A percentile compares a stretch with the other conserved stretches of the same genome.
Evolutionary conservation across 768 basidiomycete species (phyloP).

Genomic region (Tephrocybe rancida): DNA sequence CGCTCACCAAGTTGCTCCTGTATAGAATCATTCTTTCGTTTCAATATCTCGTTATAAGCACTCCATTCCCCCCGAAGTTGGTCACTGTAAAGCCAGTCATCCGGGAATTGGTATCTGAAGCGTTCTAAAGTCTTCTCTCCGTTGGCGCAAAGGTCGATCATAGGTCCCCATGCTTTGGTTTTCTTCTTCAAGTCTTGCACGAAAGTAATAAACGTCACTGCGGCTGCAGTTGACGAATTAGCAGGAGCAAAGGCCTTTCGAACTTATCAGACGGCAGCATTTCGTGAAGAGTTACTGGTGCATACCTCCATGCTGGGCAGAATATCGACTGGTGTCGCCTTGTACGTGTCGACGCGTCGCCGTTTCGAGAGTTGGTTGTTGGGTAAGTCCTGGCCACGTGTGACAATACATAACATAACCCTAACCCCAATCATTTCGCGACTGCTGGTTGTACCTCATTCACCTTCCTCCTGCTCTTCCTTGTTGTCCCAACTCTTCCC

Average conservation of each 20-base stretch:
- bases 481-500: constrained; percentile 12
- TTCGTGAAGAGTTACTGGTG: constrained; percentile 4
- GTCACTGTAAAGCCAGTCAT: constrained; percentile 98
- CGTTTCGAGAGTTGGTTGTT: constrained; percentile 7
- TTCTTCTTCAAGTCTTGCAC: constrained; percentile 99
- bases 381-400: constrained; percentile 24
- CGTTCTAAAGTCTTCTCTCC: constrained; percentile 98
- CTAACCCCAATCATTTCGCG: constrained; percentile 21
- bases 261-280: constrained; percentile 10
- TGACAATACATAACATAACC: constrained; percentile 16
- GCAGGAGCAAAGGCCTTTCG: constrained; percentile 67
- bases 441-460: not conserved
- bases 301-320: constrained; percentile 29
- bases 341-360: constrained; percentile 26
- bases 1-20: constrained; percentile 92
- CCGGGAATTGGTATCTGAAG: constrained; percentile 95
- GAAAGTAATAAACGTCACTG: constrained; percentile 98
- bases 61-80: constrained; percentile 98
- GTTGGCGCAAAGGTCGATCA: constrained; percentile 91
- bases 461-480: constrained; percentile 10
- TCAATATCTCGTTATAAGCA: constrained; percentile 96
- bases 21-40: constrained; percentile 97
- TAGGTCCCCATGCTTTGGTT: constrained; percentile 94
- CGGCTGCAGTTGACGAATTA: constrained; percentile 94
- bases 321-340: constrained; percentile 8